Base-by-base conservation (phyloP, 345 rosid species). In the Fremontodendron californicum region DNA sequence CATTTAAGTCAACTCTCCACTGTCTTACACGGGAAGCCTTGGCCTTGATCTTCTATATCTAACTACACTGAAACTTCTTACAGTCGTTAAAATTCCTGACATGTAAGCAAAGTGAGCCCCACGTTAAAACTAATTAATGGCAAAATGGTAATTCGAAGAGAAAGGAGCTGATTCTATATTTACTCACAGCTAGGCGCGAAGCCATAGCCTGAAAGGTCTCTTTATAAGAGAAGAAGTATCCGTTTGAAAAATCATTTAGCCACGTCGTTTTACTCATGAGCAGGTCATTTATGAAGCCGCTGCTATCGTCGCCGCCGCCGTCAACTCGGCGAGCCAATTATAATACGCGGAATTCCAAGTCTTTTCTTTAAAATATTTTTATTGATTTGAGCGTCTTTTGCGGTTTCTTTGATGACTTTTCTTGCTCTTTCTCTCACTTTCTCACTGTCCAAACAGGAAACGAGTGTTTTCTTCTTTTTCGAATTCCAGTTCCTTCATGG, bases 401-500 rank as follows among this genome's bases (percentile, higher is more conserved):
- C 33, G 74, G 23, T 19, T 71, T 58, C 13, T 39, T 60, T 62
- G 67, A 55, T n/a, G 51, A 33, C 27, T 54, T 39, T n/a, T 35
- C 12, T 13, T 6, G 78, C 15, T 29, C 33, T 80, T 35, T 19
- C 43, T 68, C 46, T 33, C 57, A 71, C 65, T 82, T 78, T 79
- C 75, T 82, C 52, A 37, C 51, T 81, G 69, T 49, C 75, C 65
- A 71, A 76, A 76, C 86, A 87, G 85, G 84, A 82, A 81, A 65
- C 85, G 78, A 48, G 25, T 75, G 54, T 40, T 18, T 48, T 48
- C 40, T 70, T 25, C 73, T 46, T 18, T 63, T 37, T 64, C 81
- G 25, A 37, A 71, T 54, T 40, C 75, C 37, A 25, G 68, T 58
- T 76, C 82, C n/a, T 77, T 58, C 61, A 90, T 94, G 92, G 97